These are phyloP conservation scores for Pseudocercospora fijiensis DNA, from an alignment of 2,329 filamentous ascomycete species.

Conservation along the genomic window DNA sequence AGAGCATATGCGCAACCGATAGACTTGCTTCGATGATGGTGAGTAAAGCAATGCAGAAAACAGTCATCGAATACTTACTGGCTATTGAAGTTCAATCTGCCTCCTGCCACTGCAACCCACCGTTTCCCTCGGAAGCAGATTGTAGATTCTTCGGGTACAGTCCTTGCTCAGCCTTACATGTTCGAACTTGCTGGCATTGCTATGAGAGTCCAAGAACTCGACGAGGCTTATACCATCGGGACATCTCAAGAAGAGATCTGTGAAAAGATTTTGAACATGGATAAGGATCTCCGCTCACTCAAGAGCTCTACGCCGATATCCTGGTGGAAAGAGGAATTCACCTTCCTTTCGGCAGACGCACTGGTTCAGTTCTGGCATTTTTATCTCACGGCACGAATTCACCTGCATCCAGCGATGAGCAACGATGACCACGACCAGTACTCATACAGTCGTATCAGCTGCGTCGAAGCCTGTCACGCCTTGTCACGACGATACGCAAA, in stretches of 20 bases:
- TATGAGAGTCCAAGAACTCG: constrained; percentile 31
- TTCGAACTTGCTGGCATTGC: constrained; percentile 31
- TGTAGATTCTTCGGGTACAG: constrained; percentile 25
- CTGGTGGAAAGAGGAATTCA: constrained; percentile 18
- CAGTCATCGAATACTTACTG: constrained; percentile 29
- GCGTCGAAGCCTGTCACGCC: constrained; percentile 29
- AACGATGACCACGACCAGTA: constrained; percentile 29
- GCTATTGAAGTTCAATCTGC: constrained; percentile 35
- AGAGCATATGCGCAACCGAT: constrained; percentile 19
- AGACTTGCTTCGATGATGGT: constrained; percentile 18
- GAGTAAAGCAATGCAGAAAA: constrained; percentile 20
- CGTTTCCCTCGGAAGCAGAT: constrained; percentile 22
- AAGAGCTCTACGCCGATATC: constrained; percentile 27
- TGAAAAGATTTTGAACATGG: constrained; percentile 30
- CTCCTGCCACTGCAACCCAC: constrained; percentile 35
- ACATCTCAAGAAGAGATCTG: constrained; percentile 26
- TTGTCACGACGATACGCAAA: constrained; percentile 26
- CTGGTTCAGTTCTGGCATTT: constrained; percentile 33
- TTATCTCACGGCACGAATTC: constrained; percentile 31
- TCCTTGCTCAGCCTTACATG: constrained; percentile 30
- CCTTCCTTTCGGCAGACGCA: constrained; percentile 16
- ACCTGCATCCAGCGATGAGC: constrained; percentile 31
- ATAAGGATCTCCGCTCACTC: constrained; percentile 31
- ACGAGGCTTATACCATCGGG: constrained; percentile 26
- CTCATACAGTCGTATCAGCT: constrained; percentile 30